Evolutionary conservation across 208 protist genomes (phyloP).

Genomic region (Leishmania mexicana): DNA sequence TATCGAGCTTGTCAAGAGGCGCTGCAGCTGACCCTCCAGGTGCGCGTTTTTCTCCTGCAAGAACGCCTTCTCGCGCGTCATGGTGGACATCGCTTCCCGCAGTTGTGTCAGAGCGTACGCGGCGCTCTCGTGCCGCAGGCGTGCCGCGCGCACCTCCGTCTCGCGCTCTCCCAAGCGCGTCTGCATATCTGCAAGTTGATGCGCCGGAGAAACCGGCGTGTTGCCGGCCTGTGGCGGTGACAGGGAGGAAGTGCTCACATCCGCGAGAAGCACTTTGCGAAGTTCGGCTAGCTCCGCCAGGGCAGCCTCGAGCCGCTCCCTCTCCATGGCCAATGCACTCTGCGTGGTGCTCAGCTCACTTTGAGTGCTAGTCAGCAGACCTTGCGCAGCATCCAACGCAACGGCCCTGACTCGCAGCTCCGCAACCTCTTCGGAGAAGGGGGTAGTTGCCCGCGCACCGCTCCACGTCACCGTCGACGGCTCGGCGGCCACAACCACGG

Average conservation of each 20-base stretch:
- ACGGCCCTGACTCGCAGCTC: conserved; percentile 21
- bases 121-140: conserved; percentile 17
- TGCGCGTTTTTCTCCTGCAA: conserved; percentile 55
- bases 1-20: conserved; percentile 39
- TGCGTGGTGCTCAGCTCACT: conserved; percentile 14
- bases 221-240: background rate
- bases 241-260: background rate
- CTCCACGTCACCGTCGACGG: background rate
- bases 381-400: conserved; percentile 25
- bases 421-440: conserved; percentile 16
- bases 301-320: conserved; percentile 5
- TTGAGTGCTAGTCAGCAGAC: conserved; percentile 18
- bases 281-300: conserved; percentile 7
- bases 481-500: conserved; percentile 3
- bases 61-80: conserved; percentile 40
- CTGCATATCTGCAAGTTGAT: conserved; percentile 20
- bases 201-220: background rate
- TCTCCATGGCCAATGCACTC: conserved; percentile 1
- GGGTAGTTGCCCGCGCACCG: background rate
- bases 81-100: conserved; percentile 10
- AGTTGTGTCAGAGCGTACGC: conserved; percentile 42
- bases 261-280: conserved; percentile 8
- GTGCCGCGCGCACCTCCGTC: conserved; percentile 3
- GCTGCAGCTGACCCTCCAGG: conserved; percentile 76
- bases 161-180: conserved; percentile 6